A percentile compares a stretch with the other conserved stretches of the same genome.
Conservation (phyloP, 2,329 filamentous ascomycete species). For the Immersiporthe knoxdaviesiana region DNA sequence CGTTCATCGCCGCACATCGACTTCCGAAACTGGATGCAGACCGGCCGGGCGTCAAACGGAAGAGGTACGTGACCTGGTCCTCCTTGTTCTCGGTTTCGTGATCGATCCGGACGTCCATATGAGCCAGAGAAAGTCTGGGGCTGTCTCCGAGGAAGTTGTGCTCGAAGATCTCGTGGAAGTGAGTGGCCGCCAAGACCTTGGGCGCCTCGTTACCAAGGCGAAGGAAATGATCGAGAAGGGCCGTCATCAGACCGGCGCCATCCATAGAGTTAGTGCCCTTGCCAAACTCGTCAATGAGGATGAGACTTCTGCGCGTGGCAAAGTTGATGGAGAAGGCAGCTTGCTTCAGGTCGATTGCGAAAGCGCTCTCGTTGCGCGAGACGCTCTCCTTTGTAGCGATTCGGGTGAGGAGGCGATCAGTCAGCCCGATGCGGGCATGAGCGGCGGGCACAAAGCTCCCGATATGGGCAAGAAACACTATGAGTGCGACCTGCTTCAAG, state of each 20-base stretch:
- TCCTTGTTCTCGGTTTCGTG: constrained; percentile 52
- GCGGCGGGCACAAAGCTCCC: constrained; percentile 90
- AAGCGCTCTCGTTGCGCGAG: constrained; percentile 62
- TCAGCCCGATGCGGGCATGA: constrained; percentile 77
- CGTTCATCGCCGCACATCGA: constrained; percentile 84
- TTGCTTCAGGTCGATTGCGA: constrained; percentile 83
- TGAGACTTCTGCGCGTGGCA: constrained; percentile 73
- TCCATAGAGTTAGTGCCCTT: constrained; percentile 64
- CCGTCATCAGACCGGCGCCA: constrained; percentile 61
- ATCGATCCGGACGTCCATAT: constrained; percentile 73
- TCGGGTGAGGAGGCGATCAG: constrained; percentile 88
- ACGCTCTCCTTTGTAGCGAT: constrained; percentile 74
- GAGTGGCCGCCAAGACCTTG: constrained; percentile 64
- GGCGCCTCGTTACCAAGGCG: constrained; percentile 50
- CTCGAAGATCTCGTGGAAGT: constrained; percentile 75
- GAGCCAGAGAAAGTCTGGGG: constrained; percentile 59
- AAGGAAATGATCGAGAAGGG: constrained; percentile 61
- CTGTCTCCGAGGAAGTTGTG: constrained; percentile 57
- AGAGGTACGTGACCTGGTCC: constrained; percentile 74
- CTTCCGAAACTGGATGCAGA: constrained; percentile 84
- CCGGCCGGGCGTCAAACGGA: constrained; percentile 68
- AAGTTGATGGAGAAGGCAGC: constrained; percentile 76
- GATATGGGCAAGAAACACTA: constrained; percentile 89
- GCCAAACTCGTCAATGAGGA: constrained; percentile 92
- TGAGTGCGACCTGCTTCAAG: constrained; percentile 88